Base-by-base conservation (phyloP, 2,329 filamentous ascomycete species). In the Venturia nashicola region DNA sequence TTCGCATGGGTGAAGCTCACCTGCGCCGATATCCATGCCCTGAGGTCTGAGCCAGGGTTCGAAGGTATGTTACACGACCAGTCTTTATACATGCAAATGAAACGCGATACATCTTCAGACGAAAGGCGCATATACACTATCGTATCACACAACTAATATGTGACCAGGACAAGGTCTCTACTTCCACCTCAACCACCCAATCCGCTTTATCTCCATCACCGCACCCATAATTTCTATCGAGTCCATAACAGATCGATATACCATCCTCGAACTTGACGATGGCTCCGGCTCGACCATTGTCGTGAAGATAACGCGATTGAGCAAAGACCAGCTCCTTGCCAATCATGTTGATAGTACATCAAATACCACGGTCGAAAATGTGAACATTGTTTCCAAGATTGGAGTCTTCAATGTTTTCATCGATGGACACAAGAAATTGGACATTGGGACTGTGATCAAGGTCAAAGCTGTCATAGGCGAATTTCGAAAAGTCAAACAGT, bases 1-100 rank as follows among this genome's bases (percentile, higher is more conserved):
- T 79, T 82, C 73, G 71, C 77, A 70, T 87, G 85, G 85, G 84
- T 85, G 72, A 85, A 85, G 70, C 76, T 87, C 67, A 80, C 80
- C 0, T 77, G 77, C 18, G 74, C 76, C 36, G 82, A 85, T 72
- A 77, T 87, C 46, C 82, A 83, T 69, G 72, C 73, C 9, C 73
- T 86, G 42, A 74, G 75, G 32, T 72, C 74, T 62, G 76, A 78
- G 54, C 71, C 70, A 7, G 79, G 76, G 2, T 85, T 82, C 69
- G 77, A 78, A 74, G 81, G 83, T 82, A 76, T 27, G 68, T 54
- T 16, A 16, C 20, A 23, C n/a, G 63, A 61, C 59, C 18, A 57
- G 40, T 65, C 18, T 61, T 40, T 34, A 36, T 16, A 16, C 23
- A 18, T 20, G 18, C 3, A 62, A 42, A 27, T 20, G 27, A 32